These are phyloP conservation scores for Blastobotrys muscicola DNA, from an alignment of 805 yeast genomes.

Conservation along the genomic window DNA sequence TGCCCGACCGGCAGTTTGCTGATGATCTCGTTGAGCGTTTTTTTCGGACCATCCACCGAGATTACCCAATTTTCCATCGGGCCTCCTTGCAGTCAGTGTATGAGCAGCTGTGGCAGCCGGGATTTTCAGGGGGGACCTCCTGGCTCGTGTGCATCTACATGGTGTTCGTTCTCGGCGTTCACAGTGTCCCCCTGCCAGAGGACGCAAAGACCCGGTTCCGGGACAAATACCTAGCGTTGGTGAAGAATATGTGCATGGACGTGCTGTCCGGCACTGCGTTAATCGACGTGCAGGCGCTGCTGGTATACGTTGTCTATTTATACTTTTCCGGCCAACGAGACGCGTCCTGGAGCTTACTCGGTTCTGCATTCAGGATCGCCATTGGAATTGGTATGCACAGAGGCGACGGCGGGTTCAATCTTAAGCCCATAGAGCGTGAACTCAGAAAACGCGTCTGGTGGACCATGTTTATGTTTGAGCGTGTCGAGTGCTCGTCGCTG, in stretches of 20 bases:
- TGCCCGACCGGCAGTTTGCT: conserved; percentile 2
- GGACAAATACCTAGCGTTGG: not conserved
- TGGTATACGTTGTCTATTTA: conserved; percentile 2
- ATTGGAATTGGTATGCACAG: conserved; percentile 6
- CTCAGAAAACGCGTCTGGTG: conserved; percentile 6
- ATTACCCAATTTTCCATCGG: conserved; percentile 2
- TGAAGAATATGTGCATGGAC: not conserved
- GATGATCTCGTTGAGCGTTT: not conserved
- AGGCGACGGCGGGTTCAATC: conserved; percentile 4
- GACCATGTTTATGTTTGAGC: conserved; percentile 6
- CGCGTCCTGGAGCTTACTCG: conserved; percentile 5
- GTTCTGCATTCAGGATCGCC: conserved; percentile 5
- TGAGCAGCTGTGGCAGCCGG: conserved; percentile 1
- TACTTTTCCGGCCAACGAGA: conserved; percentile 5
- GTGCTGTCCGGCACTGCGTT: conserved; percentile 3
- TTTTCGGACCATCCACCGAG: not conserved
- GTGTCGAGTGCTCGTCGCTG: conserved; percentile 5
- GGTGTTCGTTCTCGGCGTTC: conserved; percentile 1
- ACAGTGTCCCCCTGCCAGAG: not conserved
- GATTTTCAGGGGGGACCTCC: not conserved
- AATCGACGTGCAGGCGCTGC: conserved; percentile 7
- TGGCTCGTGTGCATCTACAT: conserved; percentile 5
- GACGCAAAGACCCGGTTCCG: not conserved
- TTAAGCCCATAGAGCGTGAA: not conserved
- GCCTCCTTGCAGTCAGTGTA: not conserved